Percentiles rank a stretch among this genome's conserved stretches.
phyloP scores from a whole-genome alignment of 2,329 filamentous ascomycete genomes.

The Phyllachora maydis region DNA sequence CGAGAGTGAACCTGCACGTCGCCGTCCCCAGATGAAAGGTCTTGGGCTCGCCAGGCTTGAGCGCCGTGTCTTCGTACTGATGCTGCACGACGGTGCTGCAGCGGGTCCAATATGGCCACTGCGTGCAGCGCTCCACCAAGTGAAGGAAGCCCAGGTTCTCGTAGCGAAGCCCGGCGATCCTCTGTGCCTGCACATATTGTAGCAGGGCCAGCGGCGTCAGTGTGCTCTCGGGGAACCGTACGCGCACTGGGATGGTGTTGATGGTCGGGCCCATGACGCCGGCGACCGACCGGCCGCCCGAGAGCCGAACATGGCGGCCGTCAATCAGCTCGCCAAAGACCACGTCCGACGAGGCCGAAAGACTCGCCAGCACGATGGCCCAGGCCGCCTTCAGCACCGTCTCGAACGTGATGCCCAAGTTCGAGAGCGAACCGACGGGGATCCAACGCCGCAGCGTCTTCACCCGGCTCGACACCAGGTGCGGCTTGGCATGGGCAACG shows the following conservation, averaged over 20 bases:
- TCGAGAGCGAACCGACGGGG: constrained; percentile 17
- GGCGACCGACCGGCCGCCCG: constrained; percentile 31
- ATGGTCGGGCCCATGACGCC: constrained; percentile 21
- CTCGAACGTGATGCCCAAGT: constrained; percentile 24
- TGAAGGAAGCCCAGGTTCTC: constrained; percentile 28
- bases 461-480: constrained; percentile 14
- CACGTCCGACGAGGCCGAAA: constrained; percentile 26
- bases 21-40: constrained; percentile 22
- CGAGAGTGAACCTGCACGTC: constrained; percentile 19
- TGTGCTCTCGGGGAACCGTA: constrained; percentile 19
- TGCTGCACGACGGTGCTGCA: constrained; percentile 35
- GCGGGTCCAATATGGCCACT: constrained; percentile 29
- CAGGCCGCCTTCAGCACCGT: constrained; percentile 36
- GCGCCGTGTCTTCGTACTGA: constrained; percentile 17
- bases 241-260: constrained; percentile 26
- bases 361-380: constrained; percentile 29
- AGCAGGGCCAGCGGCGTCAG: constrained; percentile 27
- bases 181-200: constrained; percentile 24
- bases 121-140: constrained; percentile 30
- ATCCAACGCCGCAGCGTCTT: constrained; percentile 19
- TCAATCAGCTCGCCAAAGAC: constrained; percentile 33
- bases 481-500: constrained; percentile 19
- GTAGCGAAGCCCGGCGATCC: constrained; percentile 21
- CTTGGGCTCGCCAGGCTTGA: constrained; percentile 11
- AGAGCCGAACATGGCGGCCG: constrained; percentile 20